Base-by-base conservation (phyloP, 768 basidiomycete species). In the Leucogyrophana mollusca region DNA sequence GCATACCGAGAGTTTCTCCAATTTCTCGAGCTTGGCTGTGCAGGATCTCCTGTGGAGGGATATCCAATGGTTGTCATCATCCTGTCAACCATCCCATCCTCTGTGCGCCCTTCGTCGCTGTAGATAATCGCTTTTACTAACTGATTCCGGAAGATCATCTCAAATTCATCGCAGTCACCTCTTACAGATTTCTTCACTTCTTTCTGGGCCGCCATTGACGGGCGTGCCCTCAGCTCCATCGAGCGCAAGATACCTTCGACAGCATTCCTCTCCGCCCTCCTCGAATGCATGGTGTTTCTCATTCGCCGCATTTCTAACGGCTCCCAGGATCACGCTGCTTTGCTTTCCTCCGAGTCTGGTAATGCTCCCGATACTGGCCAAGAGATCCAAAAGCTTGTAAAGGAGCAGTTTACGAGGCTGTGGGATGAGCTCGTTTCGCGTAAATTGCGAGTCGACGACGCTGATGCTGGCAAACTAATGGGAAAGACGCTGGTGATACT, bases 31-130 rank as follows among this genome's bases (percentile, higher is more conserved):
- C 67, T 80, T 1, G 90, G 85, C 9, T 96, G 93, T 61, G 78
- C 80, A n/a, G 86, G 87, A 1, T 80, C 85, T 4, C 86, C 92
- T 0, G 60, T 80, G 1, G 77, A 87, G 52, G 88, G 87, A 2
- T 98, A 96, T 62, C 92, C 91, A 0, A 74, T 84, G 2, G 74
- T 95, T 21, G 68, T 96, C 14, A 73, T 96, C 20, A 74, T 94
- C 20, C 60, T 97, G 11, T 88, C 91, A 2, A 93, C 90, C 0
- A 78, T 97, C 10, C 88, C 92, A 1, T 62, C 74, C 10, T 70
- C 73, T 34, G 87, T 90, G 65, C 41, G 81, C 57, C 22, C 32
- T 17, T 40, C 16, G 14, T 34, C 24, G 6, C 17, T 24, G 16
- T 36, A n/a, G 7, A 18, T 21, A 34, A 11, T 34, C 24, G 18